phyloP scores from a whole-genome alignment of 1,284 basidiomycete species.

The Sanghuangporus weigelae region DNA sequence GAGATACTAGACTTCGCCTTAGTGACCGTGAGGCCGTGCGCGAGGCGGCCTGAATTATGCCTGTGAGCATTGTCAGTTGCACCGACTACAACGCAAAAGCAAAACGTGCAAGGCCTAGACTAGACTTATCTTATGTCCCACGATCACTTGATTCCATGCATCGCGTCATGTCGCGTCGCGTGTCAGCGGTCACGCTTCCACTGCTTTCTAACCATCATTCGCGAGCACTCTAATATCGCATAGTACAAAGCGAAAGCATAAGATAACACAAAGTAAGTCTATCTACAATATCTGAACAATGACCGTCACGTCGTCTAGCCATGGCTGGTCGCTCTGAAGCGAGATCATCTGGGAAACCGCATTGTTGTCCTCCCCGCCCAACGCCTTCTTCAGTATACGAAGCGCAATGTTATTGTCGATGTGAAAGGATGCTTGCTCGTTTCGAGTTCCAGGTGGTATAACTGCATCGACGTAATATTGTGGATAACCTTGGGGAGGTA shows the following conservation, averaged over 20 bases:
- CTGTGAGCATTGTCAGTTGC: neutral
- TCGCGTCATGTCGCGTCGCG: neutral
- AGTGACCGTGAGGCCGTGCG: neutral
- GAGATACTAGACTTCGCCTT: neutral
- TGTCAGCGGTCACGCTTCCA: neutral
- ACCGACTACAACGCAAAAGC: neutral
- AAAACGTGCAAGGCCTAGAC: neutral
- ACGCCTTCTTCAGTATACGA: slow-evolving; percentile 24
- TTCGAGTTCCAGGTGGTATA: slow-evolving; percentile 17
- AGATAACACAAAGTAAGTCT: neutral
- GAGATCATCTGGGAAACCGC: slow-evolving; percentile 24
- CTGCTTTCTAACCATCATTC: neutral
- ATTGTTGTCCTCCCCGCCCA: slow-evolving; percentile 25
- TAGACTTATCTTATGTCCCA: too few species aligned
- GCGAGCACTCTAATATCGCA: neutral
- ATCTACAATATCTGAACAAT: slow-evolving; percentile 23
- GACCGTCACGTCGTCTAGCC: slow-evolving; percentile 30
- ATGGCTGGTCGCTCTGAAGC: slow-evolving; percentile 22
- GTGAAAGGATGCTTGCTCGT: slow-evolving; percentile 6
- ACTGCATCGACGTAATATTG: slow-evolving; percentile 11
- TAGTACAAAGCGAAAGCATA: neutral
- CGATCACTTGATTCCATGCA: neutral
- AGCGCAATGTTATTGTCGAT: slow-evolving; percentile 24
- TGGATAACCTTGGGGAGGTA: slow-evolving; percentile 26
- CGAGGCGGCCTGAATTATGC: neutral